Base-by-base conservation (phyloP, 1,284 basidiomycete genomes). In the Microbotryum silenes-acaulis region DNA sequence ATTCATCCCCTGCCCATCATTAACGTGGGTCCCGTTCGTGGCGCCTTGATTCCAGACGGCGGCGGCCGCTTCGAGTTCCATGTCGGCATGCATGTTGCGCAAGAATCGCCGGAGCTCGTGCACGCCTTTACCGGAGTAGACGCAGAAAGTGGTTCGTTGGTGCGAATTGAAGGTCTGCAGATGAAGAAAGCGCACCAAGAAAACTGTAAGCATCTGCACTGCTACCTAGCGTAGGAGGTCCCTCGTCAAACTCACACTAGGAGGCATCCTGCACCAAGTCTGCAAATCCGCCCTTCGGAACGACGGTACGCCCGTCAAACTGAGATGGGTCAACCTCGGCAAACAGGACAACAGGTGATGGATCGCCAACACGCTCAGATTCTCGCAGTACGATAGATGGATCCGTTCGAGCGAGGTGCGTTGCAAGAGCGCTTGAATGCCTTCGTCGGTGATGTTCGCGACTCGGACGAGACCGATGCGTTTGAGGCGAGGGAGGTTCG, bases 341-440 rank as follows among this genome's bases (percentile, higher is more conserved):
- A 98, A 81, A 70, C 88, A 85, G 74, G 90, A 87, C 54, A 98
- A 81, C 46, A 98, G 81, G 76, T 87, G 91, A 70, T 94, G 89
- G 56, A 98, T 84, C 16, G 92, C 92, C 74, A 87, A 83, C 65
- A 97, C 89, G 6, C 88, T 85, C 64, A 99, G 88, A 71, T 96
- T 90, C 72, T 97, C 91, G 77, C 96, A 99, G 75, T 97, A 98
- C 2, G 91, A 96, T 27, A 99, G 79, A 75, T 99, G 96, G 37
- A 99, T 91, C 44, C 96, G 85, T 73, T 99, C 96, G 25, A 98
- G 81, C 33, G 72, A 74, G 2, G 90, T 89, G 9, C 80, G 75
- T 50, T 79, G 78, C 4, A 86, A 89, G 10, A 99, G 81, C 1
- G 91, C 82, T 71, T 89, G 89, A 31, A 98, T 86, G 1, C 91